Conservation (phyloP, 768 basidiomycete species). For the Suillus decipiens region DNA sequence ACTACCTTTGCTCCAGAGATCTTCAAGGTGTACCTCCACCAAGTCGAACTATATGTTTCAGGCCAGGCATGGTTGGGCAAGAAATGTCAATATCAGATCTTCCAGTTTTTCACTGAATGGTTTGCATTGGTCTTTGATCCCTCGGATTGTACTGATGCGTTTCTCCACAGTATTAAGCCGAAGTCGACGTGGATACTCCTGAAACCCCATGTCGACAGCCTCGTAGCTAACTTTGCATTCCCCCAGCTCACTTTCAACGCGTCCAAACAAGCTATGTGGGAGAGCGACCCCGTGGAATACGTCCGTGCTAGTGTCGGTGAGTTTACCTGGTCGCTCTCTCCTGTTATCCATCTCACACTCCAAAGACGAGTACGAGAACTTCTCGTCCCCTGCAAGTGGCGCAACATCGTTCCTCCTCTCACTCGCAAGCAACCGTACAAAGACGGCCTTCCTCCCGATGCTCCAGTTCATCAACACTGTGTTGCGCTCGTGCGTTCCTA, state of each 20-base stretch:
- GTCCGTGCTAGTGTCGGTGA: slow-evolving; percentile 73
- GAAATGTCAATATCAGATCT: slow-evolving; percentile 82
- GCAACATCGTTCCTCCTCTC: slow-evolving; percentile 81
- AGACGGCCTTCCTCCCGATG: slow-evolving; percentile 79
- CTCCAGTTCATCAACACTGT: slow-evolving; percentile 76
- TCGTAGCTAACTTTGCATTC: slow-evolving; percentile 83
- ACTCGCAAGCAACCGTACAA: slow-evolving; percentile 77
- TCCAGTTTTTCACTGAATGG: slow-evolving; percentile 90
- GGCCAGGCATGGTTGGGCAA: slow-evolving; percentile 77
- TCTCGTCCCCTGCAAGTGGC: slow-evolving; percentile 73
- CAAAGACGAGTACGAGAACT: slow-evolving; percentile 80
- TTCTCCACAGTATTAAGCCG: slow-evolving; percentile 72
- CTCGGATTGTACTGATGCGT: slow-evolving; percentile 15
- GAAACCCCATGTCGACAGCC: slow-evolving; percentile 79
- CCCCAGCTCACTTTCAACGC: slow-evolving; percentile 83
- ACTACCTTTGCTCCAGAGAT: slow-evolving; percentile 84
- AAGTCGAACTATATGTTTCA: slow-evolving; percentile 67
- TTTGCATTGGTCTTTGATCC: slow-evolving; percentile 34
- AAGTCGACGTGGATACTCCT: slow-evolving; percentile 88
- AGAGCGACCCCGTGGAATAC: slow-evolving; percentile 82
- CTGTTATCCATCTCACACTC: neutral
- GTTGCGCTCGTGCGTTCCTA: slow-evolving; percentile 56
- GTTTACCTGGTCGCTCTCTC: slow-evolving; percentile 18
- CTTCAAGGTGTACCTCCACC: slow-evolving; percentile 72
- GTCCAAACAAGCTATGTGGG: slow-evolving; percentile 69